Evolutionary conservation across 1,139 yeast species (phyloP), one percentile per base, ranked within the genome.

Genomic region (Pichia sp.): DNA sequence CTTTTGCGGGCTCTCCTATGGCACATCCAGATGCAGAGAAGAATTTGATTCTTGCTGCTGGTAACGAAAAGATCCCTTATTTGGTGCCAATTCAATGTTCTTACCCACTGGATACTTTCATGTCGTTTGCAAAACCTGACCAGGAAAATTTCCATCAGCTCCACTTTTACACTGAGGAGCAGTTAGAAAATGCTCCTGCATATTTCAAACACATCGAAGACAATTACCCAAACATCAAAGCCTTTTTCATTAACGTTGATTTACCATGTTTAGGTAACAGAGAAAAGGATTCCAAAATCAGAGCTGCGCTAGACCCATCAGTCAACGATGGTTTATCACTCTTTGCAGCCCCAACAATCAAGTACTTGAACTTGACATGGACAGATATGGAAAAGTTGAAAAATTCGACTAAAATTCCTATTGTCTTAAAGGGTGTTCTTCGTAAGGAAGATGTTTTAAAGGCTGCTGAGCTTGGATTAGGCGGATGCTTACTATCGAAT

Each of bases 1-100:
- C 90, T 0, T 78, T 85, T 41, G 89, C 88, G 0, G 79, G 83
- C 62, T 86, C 87, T 47, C 76, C 74, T 56, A 74, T 83, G 70
- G 89, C 88, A 1, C 81, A 80, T 61, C 78, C 79, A 0, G 85
- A 83, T 46, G 90, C 87, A 0, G 90, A 85, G 64, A 71, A 72
- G 49, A 79, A 75, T 8, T 67, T 80, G 55, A 71, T 82, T 0
- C 66, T 76, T 53, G 73, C 75, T 1, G 77, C 80, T 17, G 79
- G 73, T 20, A 72, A 70, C 50, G 77, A 77, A 48, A 71, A 71
- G 10, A 68, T 79, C 34, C 74, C 78, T 46, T 83, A 80, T 62
- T 73, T 80, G 77, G 75, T 80, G 51, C 82, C 84, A 3, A 74
- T 75, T 30, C 75, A 77, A 58, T 74, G 79, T 2, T 75, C 80